A percentile compares a stretch with the other conserved stretches of the same genome.
phyloP scores from a whole-genome alignment of 179 eudicot species.

The Silene coronaria region DNA sequence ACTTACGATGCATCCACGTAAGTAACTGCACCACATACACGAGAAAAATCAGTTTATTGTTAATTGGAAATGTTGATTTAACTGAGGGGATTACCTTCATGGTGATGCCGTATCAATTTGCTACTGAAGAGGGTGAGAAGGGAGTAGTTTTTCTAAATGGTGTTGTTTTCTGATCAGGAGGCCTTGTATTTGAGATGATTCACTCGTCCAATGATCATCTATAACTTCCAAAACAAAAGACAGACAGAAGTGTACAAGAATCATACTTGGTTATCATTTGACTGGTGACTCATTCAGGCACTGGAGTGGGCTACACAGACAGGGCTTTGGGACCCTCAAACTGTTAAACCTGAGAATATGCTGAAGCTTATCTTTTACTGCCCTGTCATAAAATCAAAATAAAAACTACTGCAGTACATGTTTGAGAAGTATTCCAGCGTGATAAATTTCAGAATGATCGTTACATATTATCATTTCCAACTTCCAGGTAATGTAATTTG shows the following conservation, averaged over 20 bases:
- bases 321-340: conserved; percentile 21
- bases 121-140: conserved; percentile 12
- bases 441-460: background rate
- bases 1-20: conserved; percentile 94
- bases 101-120: conserved; percentile 27
- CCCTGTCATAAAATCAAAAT: background rate
- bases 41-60: conserved; percentile 8
- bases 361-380: background rate
- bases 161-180: conserved; percentile 11
- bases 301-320: conserved; percentile 18
- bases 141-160: conserved; percentile 9
- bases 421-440: background rate
- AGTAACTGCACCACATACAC: conserved; percentile 51
- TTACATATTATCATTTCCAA: background rate
- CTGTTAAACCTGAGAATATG: background rate
- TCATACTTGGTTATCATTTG: conserved; percentile 27
- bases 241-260: conserved; percentile 34
- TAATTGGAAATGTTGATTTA: background rate
- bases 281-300: conserved; percentile 26
- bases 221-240: conserved; percentile 18
- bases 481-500: background rate
- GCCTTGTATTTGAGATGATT: conserved; percentile 8
- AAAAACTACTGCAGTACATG: background rate
- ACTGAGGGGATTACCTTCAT: conserved; percentile 52
- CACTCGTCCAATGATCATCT: conserved; percentile 7